phyloP scores from a whole-genome alignment of 352 stramenopile genomes.

The Globisporangium camurandrum region DNA sequence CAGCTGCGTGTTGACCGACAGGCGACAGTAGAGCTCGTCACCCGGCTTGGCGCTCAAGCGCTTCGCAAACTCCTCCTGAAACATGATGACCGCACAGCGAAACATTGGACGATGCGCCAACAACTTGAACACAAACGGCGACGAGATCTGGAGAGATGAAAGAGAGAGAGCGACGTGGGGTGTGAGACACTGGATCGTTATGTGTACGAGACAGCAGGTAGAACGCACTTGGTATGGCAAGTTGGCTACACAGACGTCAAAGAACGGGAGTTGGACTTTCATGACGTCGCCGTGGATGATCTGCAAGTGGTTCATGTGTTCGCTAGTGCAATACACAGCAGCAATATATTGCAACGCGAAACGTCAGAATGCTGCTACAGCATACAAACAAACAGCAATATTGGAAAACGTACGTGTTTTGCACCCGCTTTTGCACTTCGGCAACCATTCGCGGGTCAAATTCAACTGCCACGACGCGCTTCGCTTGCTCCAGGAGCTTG shows the following conservation, averaged over 20 bases:
- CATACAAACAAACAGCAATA: neutral
- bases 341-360: neutral
- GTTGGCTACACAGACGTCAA: slow-evolving; percentile 99
- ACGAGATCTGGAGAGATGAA: slow-evolving; percentile 88
- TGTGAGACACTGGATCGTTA: neutral
- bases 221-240: slow-evolving; percentile 93
- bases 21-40: slow-evolving; percentile 96
- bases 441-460: slow-evolving; percentile 98
- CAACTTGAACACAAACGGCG: slow-evolving; percentile 98
- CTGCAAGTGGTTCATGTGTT: slow-evolving; percentile 91
- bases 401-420: slow-evolving; percentile 84
- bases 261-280: slow-evolving; percentile 98
- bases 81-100: slow-evolving; percentile 99
- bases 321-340: slow-evolving; percentile 21
- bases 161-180: neutral
- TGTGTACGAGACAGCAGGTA: neutral
- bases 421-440: slow-evolving; percentile 98
- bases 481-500: slow-evolving; percentile 95
- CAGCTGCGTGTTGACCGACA: slow-evolving; percentile 99
- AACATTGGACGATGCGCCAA: slow-evolving; percentile 97
- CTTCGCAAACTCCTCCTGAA: slow-evolving; percentile 98
- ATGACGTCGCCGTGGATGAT: slow-evolving; percentile 99
- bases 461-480: slow-evolving; percentile 97
- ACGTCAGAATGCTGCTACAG: neutral
- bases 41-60: slow-evolving; percentile 95